Conservation (phyloP, 192 early-diverging fungal genomes). For the Chytriomyces confervae region DNA sequence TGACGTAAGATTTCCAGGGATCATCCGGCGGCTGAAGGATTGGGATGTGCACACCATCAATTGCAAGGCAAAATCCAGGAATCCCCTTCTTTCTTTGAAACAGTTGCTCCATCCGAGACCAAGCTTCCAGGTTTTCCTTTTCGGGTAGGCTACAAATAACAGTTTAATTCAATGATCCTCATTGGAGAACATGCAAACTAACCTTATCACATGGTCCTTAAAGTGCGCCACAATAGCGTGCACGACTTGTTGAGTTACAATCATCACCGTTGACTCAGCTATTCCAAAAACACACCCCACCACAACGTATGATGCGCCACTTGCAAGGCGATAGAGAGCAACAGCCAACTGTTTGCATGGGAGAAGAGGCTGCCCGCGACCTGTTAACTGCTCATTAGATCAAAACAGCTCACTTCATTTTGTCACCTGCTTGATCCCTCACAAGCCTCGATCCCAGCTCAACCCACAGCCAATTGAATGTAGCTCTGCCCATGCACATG, state of each 20-base stretch:
- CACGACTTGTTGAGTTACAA: not conserved
- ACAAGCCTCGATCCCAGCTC: not conserved
- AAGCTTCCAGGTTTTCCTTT: not conserved
- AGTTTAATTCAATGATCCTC: no score
- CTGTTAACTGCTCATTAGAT: not conserved
- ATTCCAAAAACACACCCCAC: not conserved
- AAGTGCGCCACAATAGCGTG: not conserved
- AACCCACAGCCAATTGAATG: not conserved
- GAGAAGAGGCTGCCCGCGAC: slow-evolving; percentile 1
- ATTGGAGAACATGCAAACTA: no score
- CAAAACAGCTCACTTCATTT: no score
- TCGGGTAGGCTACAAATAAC: not conserved
- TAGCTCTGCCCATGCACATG: not conserved
- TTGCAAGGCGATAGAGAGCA: slow-evolving; percentile 7
- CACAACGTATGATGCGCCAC: not conserved
- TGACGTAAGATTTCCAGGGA: slow-evolving; percentile 11
- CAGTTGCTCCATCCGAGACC: not conserved
- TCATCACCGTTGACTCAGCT: not conserved
- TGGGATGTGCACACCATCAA: slow-evolving; percentile 14
- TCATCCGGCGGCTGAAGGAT: slow-evolving; percentile 4
- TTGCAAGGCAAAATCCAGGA: not conserved
- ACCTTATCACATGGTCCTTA: not conserved
- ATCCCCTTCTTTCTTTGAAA: not conserved
- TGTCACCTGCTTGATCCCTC: not conserved
- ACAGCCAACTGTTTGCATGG: slow-evolving; percentile 10